Conservation (phyloP, 2,329 filamentous ascomycete species). For the Blumeria graminis region DNA sequence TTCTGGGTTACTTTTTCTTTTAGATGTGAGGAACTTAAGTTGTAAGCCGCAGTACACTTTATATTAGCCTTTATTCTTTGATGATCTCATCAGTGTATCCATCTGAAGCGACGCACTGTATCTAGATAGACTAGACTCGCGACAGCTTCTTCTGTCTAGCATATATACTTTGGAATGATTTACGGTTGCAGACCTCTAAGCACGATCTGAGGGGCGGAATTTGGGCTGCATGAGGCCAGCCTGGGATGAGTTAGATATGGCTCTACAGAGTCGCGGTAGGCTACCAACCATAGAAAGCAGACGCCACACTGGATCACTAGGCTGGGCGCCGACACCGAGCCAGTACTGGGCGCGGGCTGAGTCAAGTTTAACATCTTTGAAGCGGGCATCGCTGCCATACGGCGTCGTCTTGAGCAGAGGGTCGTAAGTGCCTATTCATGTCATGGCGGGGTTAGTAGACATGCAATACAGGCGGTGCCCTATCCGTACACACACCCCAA, state of each 20-base stretch:
- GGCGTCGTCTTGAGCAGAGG: constrained; percentile 37
- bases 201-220: constrained; percentile 5
- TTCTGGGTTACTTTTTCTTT: too few relatives aligned
- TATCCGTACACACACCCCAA: background rate
- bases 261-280: background rate
- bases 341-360: constrained; percentile 67
- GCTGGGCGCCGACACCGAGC: constrained; percentile 91
- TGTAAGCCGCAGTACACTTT: too few relatives aligned
- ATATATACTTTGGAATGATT: too few relatives aligned
- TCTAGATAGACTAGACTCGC: too few relatives aligned
- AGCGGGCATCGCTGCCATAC: constrained; percentile 39
- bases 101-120: too few relatives aligned
- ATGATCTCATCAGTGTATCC: too few relatives aligned
- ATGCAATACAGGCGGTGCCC: background rate
- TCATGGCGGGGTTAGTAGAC: background rate
- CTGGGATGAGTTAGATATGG: constrained; percentile 4
- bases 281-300: constrained; percentile 50
- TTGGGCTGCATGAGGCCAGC: constrained; percentile 15
- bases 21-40: too few relatives aligned
- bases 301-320: constrained; percentile 72
- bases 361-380: constrained; percentile 85
- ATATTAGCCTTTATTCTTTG: too few relatives aligned
- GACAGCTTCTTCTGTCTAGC: too few relatives aligned
- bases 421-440: constrained; percentile 33
- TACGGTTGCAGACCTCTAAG: too few relatives aligned